phyloP scores from a whole-genome alignment of 1,284 basidiomycete species.

The Ustilago cynodontis region DNA sequence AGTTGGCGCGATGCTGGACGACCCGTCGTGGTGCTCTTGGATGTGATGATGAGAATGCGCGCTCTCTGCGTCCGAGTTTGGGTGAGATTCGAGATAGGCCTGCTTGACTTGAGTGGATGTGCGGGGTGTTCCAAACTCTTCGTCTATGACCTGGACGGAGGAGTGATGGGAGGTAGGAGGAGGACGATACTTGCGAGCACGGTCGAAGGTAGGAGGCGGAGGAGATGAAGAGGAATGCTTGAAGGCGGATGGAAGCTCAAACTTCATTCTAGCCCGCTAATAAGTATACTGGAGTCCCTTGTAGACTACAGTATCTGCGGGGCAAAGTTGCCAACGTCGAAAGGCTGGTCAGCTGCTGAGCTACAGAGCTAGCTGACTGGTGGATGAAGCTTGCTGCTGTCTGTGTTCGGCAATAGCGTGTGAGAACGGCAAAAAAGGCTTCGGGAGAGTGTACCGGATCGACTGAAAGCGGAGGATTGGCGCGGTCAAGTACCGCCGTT shows the following conservation, averaged over 20 bases:
- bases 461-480: neutral
- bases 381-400: neutral
- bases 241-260: constrained; percentile 18
- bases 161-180: constrained; percentile 49
- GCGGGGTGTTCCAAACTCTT: constrained; percentile 47
- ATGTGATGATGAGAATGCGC: neutral
- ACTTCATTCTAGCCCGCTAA: constrained; percentile 24
- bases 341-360: too few relatives aligned
- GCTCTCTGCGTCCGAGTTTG: constrained; percentile 35
- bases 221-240: constrained; percentile 19
- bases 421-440: neutral
- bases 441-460: neutral
- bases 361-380: constrained; percentile 5
- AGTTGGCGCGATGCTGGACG: constrained; percentile 18
- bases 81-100: constrained; percentile 51
- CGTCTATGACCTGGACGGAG: constrained; percentile 42
- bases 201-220: constrained; percentile 37
- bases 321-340: constrained; percentile 9
- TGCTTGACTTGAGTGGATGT: constrained; percentile 50
- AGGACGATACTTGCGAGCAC: constrained; percentile 49
- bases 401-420: neutral
- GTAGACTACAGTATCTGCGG: constrained; percentile 1
- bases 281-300: neutral
- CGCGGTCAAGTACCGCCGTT: constrained; percentile 1
- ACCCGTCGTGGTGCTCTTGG: constrained; percentile 7